Evolutionary conservation across 345 rosid species (phyloP).

Genomic region (Citrus mangshanensis): DNA sequence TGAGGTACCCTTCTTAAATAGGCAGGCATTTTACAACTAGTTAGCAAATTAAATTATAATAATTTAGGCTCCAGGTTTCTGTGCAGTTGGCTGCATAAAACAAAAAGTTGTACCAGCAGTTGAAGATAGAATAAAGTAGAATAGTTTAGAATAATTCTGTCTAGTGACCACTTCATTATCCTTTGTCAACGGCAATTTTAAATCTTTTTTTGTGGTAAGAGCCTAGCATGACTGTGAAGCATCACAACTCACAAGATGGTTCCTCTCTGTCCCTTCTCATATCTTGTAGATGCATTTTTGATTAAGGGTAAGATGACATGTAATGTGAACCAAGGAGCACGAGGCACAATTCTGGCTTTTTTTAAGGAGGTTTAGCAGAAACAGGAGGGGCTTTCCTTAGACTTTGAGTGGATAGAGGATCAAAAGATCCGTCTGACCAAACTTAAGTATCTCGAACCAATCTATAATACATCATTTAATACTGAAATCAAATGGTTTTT

Average conservation of each 20-base stretch:
- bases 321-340: conserved; percentile 36
- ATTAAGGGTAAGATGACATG: not conserved
- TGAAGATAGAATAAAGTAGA: conserved; percentile 28
- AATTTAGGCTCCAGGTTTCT: conserved; percentile 12
- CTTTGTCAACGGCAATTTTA: conserved; percentile 34
- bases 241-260: conserved; percentile 28
- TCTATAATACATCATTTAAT: conserved; percentile 30
- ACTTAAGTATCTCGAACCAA: conserved; percentile 27
- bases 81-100: conserved; percentile 19
- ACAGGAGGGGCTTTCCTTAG: conserved; percentile 24
- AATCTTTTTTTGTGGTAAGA: not conserved
- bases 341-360: conserved; percentile 47
- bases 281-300: not conserved
- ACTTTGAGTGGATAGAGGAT: conserved; percentile 31
- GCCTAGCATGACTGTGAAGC: conserved; percentile 26
- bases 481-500: conserved; percentile 15
- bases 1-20: conserved; percentile 48
- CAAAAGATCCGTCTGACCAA: conserved; percentile 36
- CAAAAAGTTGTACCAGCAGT: conserved; percentile 29
- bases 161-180: conserved; percentile 18
- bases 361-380: conserved; percentile 46
- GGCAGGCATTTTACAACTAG: conserved; percentile 28
- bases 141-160: conserved; percentile 27
- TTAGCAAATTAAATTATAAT: conserved; percentile 4
- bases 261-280: conserved; percentile 20